Percentiles rank a stretch among this genome's conserved stretches.
Conservation (phyloP, 768 basidiomycete species). For the Boletus pseudo-olivaceus region DNA sequence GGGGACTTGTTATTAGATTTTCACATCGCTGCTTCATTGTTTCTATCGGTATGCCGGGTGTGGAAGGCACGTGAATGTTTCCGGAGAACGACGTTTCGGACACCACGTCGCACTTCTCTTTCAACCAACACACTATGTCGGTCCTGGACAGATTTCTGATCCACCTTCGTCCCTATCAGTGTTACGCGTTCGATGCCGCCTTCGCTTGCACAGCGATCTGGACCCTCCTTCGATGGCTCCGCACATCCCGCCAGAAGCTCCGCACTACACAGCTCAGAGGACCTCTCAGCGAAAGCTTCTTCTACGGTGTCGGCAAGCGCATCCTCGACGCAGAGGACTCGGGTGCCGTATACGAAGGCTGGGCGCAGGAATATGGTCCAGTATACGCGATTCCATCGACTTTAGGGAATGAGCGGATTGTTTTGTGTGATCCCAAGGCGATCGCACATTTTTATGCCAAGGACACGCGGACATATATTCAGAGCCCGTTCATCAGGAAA, state of each 20-base stretch:
- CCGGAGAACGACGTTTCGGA: too few relatives aligned
- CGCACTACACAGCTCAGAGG: too few relatives aligned
- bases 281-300: not conserved
- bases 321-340: not conserved
- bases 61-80: too few relatives aligned
- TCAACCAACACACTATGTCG: too few relatives aligned
- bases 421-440: slow-evolving; percentile 41
- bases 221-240: too few relatives aligned
- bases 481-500: slow-evolving; percentile 30
- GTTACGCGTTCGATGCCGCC: not conserved
- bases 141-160: not conserved
- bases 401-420: slow-evolving; percentile 7
- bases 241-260: too few relatives aligned
- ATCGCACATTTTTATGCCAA: slow-evolving; percentile 14
- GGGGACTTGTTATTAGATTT: too few relatives aligned
- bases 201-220: too few relatives aligned
- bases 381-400: slow-evolving; percentile 17
- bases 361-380: slow-evolving; percentile 18
- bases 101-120: too few relatives aligned
- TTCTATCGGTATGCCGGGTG: too few relatives aligned
- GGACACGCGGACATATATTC: slow-evolving; percentile 36
- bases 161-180: not conserved
- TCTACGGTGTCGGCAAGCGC: slow-evolving; percentile 15
- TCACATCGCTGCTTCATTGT: too few relatives aligned
- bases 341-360: slow-evolving; percentile 16